Base-by-base conservation (phyloP, 805 yeast species). In the Saturnispora diversa region DNA sequence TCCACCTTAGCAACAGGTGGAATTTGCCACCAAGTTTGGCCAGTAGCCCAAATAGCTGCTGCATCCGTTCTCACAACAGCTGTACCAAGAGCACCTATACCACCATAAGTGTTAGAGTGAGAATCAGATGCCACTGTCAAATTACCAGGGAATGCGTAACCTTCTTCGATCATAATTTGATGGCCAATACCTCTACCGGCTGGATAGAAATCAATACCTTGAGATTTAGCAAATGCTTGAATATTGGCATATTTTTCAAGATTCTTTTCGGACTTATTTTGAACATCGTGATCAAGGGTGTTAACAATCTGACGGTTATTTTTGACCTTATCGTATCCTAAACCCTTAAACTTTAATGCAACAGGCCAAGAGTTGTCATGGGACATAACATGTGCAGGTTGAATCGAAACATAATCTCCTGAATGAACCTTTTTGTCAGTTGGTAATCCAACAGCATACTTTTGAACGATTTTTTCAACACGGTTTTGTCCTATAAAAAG, bases 291-390 rank as follows among this genome's bases (percentile, higher is more conserved):
- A 64, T 92, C 99, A 56, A 92, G 70, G 4, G 99, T 90, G 70
- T 87, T 84, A 36, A 92, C 97, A 21, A 92, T 85, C 65, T 92
- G 99, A 45, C 85, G 72, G 57, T 84, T 82, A 57, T 92, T 83
- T 50, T 80, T 75, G 44, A 92, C 84, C 45, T 75, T 69, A 16
- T 75, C 75, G 27, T 97, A 97, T 1, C 98, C 98, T 27, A 92
- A 71, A 5, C 95, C 95, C 79, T 75, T 85, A 66, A 92, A 92
- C 65, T 92, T 92, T 56, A 90, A 71, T 1, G 98, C 98, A 13
- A 92, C 97, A 1, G 99, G 99, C 98, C 99, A 94, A 32, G 97
- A 81, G 64, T 92, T 92, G 63, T 92, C 99, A 62, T 92, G 99
- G 12, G 97, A 86, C 99, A 92, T 92, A 62, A 97, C 94, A 66